Evolutionary conservation across 1,284 basidiomycete species (phyloP).

Genomic region (Athelia sp.): DNA sequence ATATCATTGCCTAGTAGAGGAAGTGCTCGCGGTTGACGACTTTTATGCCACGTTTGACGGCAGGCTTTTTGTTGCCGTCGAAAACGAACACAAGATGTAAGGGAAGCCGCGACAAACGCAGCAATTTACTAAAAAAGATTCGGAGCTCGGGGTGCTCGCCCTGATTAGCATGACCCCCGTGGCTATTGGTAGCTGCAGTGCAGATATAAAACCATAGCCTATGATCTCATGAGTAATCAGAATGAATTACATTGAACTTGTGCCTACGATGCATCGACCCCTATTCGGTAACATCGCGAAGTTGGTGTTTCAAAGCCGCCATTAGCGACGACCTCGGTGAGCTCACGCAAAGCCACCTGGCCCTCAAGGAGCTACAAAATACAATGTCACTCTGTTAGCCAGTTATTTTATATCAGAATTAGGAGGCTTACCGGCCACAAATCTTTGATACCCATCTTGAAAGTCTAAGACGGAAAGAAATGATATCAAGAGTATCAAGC

Average conservation of each 20-base stretch:
- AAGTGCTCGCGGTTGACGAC: constrained; percentile 60
- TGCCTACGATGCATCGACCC: not conserved
- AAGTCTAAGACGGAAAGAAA: too few species aligned
- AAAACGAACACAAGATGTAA: constrained; percentile 92
- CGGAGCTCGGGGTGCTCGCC: constrained; percentile 79
- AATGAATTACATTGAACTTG: not conserved
- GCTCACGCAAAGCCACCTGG: not conserved
- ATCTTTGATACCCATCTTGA: not conserved
- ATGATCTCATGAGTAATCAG: not conserved
- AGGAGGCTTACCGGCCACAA: not conserved
- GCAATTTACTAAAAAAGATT: constrained; percentile 72
- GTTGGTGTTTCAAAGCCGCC: not conserved
- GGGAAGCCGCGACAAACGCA: constrained; percentile 70
- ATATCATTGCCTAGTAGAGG: constrained; percentile 67
- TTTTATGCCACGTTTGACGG: constrained; percentile 75
- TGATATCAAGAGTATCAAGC: too few species aligned
- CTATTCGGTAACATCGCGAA: not conserved
- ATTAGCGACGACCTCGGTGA: not conserved
- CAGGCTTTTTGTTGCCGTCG: constrained; percentile 84
- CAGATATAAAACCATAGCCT: not conserved
- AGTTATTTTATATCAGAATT: not conserved
- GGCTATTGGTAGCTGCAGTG: not conserved
- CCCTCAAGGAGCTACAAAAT: not conserved
- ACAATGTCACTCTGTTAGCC: not conserved
- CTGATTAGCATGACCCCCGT: constrained; percentile 55